Conservation (phyloP, 1,284 basidiomycete species). For the Trichosporon ovoides region DNA sequence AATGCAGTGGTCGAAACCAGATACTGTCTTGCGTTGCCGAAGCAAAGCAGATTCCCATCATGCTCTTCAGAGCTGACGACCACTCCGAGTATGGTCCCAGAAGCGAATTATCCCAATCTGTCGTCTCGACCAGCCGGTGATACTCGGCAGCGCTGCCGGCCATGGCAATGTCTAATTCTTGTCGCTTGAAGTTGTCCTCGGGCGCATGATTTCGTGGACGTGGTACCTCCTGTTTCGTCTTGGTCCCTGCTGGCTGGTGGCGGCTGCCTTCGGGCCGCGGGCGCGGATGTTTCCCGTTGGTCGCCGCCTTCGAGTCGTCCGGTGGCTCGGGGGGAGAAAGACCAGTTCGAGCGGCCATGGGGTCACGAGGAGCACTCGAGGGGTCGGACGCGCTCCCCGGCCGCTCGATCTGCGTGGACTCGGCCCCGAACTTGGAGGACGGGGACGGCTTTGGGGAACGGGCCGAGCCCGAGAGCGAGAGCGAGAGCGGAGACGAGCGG, state of each 20-base stretch:
- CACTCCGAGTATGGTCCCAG: conserved; percentile 11
- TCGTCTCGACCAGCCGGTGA: not conserved
- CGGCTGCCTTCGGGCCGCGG: not conserved
- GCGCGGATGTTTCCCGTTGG: not conserved
- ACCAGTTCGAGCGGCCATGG: not conserved
- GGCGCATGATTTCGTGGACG: not conserved
- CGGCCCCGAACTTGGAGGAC: too few relatives aligned
- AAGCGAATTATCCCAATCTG: not conserved
- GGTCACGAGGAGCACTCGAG: not conserved
- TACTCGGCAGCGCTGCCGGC: not conserved
- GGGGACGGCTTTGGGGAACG: too few relatives aligned
- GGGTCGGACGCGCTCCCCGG: not conserved
- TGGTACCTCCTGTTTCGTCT: not conserved
- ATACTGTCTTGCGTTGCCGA: conserved; percentile 20
- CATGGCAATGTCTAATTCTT: conserved; percentile 3
- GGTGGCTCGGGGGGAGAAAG: not conserved
- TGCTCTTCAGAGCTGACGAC: conserved; percentile 27
- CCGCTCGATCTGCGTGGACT: too few relatives aligned
- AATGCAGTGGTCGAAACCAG: conserved; percentile 15
- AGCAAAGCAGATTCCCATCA: conserved; percentile 29
- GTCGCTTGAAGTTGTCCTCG: conserved; percentile 1
- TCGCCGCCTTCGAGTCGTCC: not conserved
- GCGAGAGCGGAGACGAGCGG: too few relatives aligned
- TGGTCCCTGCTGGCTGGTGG: not conserved
- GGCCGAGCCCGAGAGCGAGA: too few relatives aligned